Conservation (phyloP, 805 yeast genomes). For the Wilhelminamyces savonicus region DNA sequence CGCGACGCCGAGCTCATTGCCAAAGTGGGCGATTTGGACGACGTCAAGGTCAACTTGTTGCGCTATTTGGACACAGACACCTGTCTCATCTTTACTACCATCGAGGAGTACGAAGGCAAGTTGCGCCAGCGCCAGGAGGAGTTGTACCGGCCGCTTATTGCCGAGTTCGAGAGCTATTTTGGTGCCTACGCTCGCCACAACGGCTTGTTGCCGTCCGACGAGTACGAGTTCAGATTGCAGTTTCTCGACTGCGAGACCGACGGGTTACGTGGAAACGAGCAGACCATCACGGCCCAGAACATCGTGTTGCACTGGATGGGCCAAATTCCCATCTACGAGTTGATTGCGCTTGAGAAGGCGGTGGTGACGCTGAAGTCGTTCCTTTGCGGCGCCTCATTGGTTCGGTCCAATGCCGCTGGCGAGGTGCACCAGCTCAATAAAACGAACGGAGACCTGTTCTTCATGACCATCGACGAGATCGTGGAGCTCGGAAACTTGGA, state of each 20-base stretch:
- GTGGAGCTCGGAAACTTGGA: conserved; percentile 78
- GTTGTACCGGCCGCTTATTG: conserved; percentile 67
- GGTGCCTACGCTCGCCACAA: conserved; percentile 29
- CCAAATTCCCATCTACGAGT: conserved; percentile 61
- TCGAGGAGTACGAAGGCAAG: conserved; percentile 73
- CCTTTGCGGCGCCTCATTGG: conserved; percentile 67
- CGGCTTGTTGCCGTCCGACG: conserved; percentile 16
- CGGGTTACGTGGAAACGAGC: conserved; percentile 78
- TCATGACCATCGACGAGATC: conserved; percentile 57
- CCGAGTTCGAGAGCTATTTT: conserved; percentile 56
- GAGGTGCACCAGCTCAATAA: conserved; percentile 31
- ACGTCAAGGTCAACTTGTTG: conserved; percentile 54
- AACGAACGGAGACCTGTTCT: conserved; percentile 20
- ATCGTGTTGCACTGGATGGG: conserved; percentile 64
- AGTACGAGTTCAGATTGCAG: conserved; percentile 35
- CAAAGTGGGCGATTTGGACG: conserved; percentile 57
- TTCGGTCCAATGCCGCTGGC: conserved; percentile 39
- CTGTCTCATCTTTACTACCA: conserved; percentile 77
- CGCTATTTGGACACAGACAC: conserved; percentile 94
- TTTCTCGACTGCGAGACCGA: conserved; percentile 74
- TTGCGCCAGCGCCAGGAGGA: conserved; percentile 77
- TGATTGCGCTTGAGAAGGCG: conserved; percentile 88
- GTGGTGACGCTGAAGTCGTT: conserved; percentile 81
- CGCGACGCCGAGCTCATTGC: conserved; percentile 37
- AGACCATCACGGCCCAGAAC: conserved; percentile 49